Evolutionary conservation across 2,329 filamentous ascomycete genomes (phyloP).

Genomic region (Fusarium pseudocircinatum): DNA sequence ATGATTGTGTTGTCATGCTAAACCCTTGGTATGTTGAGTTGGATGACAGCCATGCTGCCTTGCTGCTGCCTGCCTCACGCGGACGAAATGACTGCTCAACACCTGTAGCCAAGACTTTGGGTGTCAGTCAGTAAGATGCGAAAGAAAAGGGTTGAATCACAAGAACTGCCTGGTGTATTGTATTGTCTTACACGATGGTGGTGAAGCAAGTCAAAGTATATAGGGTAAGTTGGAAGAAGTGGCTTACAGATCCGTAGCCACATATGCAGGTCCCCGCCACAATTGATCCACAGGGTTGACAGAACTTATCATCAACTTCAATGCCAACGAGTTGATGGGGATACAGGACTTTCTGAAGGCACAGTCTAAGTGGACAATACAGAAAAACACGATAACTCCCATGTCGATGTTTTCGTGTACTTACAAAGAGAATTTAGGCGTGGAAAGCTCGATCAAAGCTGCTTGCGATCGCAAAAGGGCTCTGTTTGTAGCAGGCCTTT

Average conservation of each 20-base stretch:
- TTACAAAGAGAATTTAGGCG: neutral
- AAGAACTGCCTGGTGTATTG: neutral
- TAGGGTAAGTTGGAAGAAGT: conserved; percentile 9
- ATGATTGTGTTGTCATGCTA: conserved; percentile 5
- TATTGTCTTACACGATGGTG: neutral
- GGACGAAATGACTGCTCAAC: neutral
- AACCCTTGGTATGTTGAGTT: neutral
- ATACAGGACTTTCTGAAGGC: conserved; percentile 22
- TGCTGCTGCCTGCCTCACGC: neutral
- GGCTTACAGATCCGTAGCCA: conserved; percentile 29
- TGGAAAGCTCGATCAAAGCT: conserved; percentile 22
- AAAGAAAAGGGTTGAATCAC: neutral
- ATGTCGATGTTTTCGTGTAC: conserved; percentile 1
- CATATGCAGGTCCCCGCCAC: conserved; percentile 31
- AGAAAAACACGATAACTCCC: neutral
- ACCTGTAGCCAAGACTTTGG: neutral
- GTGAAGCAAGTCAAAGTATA: neutral
- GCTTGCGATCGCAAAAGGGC: conserved; percentile 36
- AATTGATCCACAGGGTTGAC: conserved; percentile 32
- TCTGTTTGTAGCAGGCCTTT: conserved; percentile 39
- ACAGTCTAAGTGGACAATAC: conserved; percentile 24
- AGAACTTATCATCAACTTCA: conserved; percentile 43
- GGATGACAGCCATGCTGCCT: neutral
- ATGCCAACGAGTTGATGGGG: conserved; percentile 14
- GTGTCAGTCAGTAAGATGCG: neutral